These are phyloP conservation scores for Aspergillus fumigatiaffinis DNA, from an alignment of 2,329 filamentous ascomycete genomes.

Conservation along the genomic window DNA sequence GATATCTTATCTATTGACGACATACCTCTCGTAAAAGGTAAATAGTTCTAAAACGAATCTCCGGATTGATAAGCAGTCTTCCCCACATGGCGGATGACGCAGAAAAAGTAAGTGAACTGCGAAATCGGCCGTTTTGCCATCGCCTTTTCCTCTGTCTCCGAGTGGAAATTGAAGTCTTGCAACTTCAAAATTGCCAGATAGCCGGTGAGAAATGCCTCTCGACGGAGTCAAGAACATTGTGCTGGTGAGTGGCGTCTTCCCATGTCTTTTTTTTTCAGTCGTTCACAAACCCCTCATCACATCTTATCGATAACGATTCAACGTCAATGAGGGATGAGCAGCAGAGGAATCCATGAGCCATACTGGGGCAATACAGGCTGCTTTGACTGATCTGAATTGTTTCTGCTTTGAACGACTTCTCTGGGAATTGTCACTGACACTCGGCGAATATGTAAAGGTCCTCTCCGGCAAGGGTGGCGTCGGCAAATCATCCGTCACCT, in stretches of 20 bases:
- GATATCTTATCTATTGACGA: background rate
- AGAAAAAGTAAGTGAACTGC: conserved; percentile 11
- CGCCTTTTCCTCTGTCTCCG: conserved; percentile 1
- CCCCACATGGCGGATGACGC: conserved; percentile 21
- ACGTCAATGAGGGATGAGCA: background rate
- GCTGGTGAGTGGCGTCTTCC: conserved; percentile 29
- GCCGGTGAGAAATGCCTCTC: conserved; percentile 32
- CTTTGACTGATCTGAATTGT: background rate
- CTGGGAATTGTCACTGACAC: conserved; percentile 5
- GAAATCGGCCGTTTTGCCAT: conserved; percentile 14
- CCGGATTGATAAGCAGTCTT: conserved; percentile 24
- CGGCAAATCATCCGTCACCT: conserved; percentile 96
- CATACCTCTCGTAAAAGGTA: background rate
- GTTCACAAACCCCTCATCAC: conserved; percentile 16
- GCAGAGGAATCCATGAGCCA: background rate
- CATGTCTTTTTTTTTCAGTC: background rate
- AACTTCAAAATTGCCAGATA: background rate
- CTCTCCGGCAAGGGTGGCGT: conserved; percentile 97
- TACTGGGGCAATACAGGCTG: background rate
- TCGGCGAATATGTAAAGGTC: conserved; percentile 42
- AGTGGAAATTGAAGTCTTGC: background rate
- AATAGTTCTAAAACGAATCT: background rate
- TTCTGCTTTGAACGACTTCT: background rate
- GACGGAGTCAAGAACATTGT: conserved; percentile 43
- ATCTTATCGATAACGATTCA: conserved; percentile 40